Evolutionary conservation across 2,329 filamentous ascomycete genomes (phyloP).

Genomic region (Pleomassaria siparia): DNA sequence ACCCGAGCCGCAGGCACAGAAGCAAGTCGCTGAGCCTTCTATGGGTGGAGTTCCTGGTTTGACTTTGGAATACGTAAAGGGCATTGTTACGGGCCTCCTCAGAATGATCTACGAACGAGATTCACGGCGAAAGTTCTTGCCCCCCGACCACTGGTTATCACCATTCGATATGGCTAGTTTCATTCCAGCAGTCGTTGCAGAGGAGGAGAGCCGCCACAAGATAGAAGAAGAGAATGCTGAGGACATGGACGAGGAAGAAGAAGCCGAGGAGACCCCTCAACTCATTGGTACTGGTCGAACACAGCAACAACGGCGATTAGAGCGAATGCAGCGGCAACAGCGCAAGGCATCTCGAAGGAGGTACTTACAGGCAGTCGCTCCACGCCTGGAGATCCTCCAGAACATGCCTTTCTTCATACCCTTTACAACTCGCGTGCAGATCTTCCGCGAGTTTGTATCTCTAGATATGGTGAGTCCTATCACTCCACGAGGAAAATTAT

Average conservation of each 20-base stretch:
- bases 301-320: conserved; percentile 63
- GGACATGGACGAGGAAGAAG: conserved; percentile 49
- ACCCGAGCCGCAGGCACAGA: conserved; percentile 23
- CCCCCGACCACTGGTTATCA: conserved; percentile 82
- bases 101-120: conserved; percentile 92
- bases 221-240: conserved; percentile 66
- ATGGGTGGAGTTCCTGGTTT: conserved; percentile 69
- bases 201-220: conserved; percentile 76
- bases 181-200: conserved; percentile 79
- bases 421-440: conserved; percentile 85
- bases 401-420: conserved; percentile 98
- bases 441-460: conserved; percentile 89
- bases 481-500: background rate
- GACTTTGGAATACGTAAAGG: conserved; percentile 75
- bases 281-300: conserved; percentile 61
- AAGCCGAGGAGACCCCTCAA: conserved; percentile 37
- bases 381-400: conserved; percentile 84
- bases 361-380: conserved; percentile 76
- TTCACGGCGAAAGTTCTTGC: conserved; percentile 82
- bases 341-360: conserved; percentile 68
- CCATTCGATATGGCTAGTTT: conserved; percentile 87
- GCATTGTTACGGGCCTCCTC: conserved; percentile 76
- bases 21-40: conserved; percentile 42
- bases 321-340: conserved; percentile 65
- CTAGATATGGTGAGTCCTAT: conserved; percentile 64